A percentile compares a stretch with the other conserved stretches of the same genome.
Conservation (phyloP, 495 filamentous ascomycete species). For the Venustampulla echinocandica region DNA sequence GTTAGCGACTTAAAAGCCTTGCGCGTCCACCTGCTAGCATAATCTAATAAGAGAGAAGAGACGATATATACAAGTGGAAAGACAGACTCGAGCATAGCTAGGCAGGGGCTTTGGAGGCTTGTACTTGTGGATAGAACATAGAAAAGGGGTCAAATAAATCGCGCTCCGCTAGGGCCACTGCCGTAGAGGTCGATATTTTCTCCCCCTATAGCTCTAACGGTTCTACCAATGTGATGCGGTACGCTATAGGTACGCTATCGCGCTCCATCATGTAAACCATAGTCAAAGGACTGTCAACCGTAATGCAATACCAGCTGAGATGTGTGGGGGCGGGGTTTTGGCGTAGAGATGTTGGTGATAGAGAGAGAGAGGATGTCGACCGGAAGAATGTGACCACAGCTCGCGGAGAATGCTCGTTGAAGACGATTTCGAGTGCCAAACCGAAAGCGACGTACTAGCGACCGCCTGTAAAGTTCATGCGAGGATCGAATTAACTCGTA, state of each 20-base stretch:
- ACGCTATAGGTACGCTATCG: not conserved
- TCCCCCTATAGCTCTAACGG: not conserved
- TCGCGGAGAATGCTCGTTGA: not conserved
- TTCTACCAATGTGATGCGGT: not conserved
- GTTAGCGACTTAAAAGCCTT: no score
- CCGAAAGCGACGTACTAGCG: not conserved
- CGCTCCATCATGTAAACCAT: not conserved
- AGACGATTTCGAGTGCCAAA: not conserved
- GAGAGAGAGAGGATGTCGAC: not conserved
- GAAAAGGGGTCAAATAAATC: no score
- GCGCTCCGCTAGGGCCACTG: no score
- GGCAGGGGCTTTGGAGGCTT: no score
- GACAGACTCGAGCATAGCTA: no score
- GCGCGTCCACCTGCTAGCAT: no score
- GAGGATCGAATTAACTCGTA: constrained; percentile 6
- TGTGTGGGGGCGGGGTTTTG: not conserved
- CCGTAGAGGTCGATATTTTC: no score
- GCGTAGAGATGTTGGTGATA: not conserved
- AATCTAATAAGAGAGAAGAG: no score
- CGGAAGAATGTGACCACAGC: not conserved
- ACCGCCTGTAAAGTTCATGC: no score
- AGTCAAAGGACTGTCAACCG: not conserved
- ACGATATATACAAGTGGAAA: no score
- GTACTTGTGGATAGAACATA: no score
- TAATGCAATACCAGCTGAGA: not conserved